Evolutionary conservation across 495 filamentous ascomycete genomes (phyloP).

Genomic region (Platismatia glauca): DNA sequence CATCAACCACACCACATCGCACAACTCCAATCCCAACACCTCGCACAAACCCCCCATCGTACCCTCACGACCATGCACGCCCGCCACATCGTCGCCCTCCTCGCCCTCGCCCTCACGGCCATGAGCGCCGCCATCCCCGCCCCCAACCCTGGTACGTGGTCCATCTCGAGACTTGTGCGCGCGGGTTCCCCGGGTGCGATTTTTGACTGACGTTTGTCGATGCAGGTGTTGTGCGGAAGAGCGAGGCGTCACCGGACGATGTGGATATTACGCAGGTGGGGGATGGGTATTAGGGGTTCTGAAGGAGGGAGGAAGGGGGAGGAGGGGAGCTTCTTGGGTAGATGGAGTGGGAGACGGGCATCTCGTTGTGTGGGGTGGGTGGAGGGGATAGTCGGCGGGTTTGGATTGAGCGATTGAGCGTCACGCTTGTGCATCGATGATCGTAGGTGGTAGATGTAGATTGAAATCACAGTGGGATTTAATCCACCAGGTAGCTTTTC

Average conservation of each 20-base stretch:
- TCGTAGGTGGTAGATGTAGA: no score
- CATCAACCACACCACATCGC: not conserved
- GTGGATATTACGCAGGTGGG: not conserved
- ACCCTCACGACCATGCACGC: not conserved
- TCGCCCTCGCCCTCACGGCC: conserved; percentile 2
- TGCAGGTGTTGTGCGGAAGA: not conserved
- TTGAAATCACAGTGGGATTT: no score
- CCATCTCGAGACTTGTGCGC: no score
- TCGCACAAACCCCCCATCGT: not conserved
- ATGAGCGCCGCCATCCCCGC: conserved; percentile 1
- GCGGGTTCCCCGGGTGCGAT: no score
- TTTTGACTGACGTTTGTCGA: not conserved
- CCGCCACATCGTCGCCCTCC: not conserved
- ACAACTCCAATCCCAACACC: not conserved
- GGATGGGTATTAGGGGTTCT: not conserved
- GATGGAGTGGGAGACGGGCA: not conserved
- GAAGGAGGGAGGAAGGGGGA: not conserved
- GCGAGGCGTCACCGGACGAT: not conserved
- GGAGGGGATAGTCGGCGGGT: not conserved
- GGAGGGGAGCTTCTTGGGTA: not conserved
- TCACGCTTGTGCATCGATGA: no score
- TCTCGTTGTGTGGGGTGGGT: not conserved
- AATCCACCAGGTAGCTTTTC: no score
- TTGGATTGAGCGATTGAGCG: not conserved
- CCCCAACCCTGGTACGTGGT: not conserved